Conservation (phyloP, 148 eudicot genomes). For the Polygonum aviculare region DNA sequence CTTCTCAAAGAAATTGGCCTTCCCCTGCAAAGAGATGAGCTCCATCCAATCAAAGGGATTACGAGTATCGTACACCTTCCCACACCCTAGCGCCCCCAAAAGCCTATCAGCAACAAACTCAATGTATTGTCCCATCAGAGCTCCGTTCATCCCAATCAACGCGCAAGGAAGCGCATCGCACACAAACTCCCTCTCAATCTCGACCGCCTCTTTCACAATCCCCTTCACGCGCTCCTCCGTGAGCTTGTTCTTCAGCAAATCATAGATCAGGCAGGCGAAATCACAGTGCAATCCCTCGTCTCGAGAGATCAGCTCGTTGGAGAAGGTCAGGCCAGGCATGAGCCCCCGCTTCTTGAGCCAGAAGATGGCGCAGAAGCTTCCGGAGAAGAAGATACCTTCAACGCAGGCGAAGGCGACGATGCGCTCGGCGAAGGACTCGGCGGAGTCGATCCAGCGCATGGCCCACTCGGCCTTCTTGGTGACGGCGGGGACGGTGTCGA, state of each 20-base stretch:
- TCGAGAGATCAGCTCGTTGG: conserved; percentile 65
- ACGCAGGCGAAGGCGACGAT: conserved; percentile 64
- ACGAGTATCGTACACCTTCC: conserved; percentile 36
- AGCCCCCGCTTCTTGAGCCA: conserved; percentile 72
- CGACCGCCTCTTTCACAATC: conserved; percentile 50
- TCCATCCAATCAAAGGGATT: conserved; percentile 92
- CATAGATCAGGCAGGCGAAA: conserved; percentile 58
- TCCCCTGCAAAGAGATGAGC: conserved; percentile 61
- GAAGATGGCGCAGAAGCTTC: conserved; percentile 64
- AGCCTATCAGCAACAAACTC: conserved; percentile 68
- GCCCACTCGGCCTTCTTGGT: conserved; percentile 72
- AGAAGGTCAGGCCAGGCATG: conserved; percentile 72
- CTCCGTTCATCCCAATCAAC: conserved; percentile 68
- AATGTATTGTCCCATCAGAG: conserved; percentile 67
- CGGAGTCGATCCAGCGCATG: conserved; percentile 53
- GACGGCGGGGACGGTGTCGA: conserved; percentile 58
- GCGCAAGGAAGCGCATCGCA: conserved; percentile 65
- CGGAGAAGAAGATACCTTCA: conserved; percentile 68
- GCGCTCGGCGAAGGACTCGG: conserved; percentile 53
- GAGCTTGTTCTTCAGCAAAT: conserved; percentile 38
- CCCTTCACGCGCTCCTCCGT: conserved; percentile 46
- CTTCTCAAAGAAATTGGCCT: conserved; percentile 82
- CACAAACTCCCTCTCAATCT: conserved; percentile 65
- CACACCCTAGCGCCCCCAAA: conserved; percentile 46
- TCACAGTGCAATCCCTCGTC: conserved; percentile 76